Evolutionary conservation across 1,284 basidiomycete species (phyloP), one percentile per base, ranked within the genome.

Genomic region (Ceratobasidium sp.): DNA sequence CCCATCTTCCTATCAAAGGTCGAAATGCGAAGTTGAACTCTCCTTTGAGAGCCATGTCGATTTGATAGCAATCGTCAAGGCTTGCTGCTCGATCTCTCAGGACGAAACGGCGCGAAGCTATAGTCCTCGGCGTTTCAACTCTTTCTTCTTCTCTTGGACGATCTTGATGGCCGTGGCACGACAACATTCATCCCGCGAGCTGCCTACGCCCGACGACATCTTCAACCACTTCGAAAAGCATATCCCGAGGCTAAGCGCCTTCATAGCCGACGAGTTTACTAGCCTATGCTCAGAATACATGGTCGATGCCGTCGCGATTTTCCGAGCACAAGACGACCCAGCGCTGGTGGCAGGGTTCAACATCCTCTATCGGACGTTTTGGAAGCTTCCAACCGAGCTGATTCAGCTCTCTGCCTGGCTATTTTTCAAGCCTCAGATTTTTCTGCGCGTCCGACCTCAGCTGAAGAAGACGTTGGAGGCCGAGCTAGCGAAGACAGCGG

Each of bases 121-220:
- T 27, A 27, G 19, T 15, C 45, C 50, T 6, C 62, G 27, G 24
- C 45, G 24, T 1, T 64, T 48, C 15, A 64, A 64, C 29, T 64
- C 44, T 24, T 60, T 33, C 22, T 60, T 60, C 29, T 60, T 60
- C 19, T 60, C 57, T 41, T 63, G 60, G 60, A 64, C 62, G 6
- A 29, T 64, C 11, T 19, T 64, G 19, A 47, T 64, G 44, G 9
- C 50, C 24, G 62, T 64, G 6, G 24, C 45, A 1, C 44, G 44
- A 27, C 24, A 48, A 6, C 24, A 41, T 14, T 45, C 50, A 9
- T 45, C 62, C 8, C 31, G 24, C 31, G 45, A 29, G 6, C 15
- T 47, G 17, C 62, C 62, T 8, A 22, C 44, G 5, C 6, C 45
- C 4, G 24, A 53, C 9, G 3, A 22, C 9, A 22, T 53, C n/a